These are phyloP conservation scores for Ogataea corticis DNA, from an alignment of 805 yeast genomes.

Conservation along the genomic window DNA sequence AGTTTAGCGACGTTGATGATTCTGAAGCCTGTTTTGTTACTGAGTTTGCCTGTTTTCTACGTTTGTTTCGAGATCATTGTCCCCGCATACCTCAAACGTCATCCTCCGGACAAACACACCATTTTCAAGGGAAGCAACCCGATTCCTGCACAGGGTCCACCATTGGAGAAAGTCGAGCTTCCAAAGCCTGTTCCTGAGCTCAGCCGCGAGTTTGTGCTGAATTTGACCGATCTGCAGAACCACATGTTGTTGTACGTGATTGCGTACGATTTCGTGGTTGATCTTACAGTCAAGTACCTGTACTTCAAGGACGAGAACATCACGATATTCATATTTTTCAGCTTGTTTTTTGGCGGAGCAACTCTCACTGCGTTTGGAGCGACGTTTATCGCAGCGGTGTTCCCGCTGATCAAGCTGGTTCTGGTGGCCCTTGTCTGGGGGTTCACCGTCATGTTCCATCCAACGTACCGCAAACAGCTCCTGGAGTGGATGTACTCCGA, in stretches of 20 bases:
- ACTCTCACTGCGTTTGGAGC: conserved; percentile 32
- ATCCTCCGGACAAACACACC: conserved; percentile 57
- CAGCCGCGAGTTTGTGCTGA: conserved; percentile 73
- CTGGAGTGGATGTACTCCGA: conserved; percentile 56
- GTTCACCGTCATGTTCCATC: conserved; percentile 47
- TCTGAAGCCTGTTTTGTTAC: conserved; percentile 58
- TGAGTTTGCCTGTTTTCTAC: conserved; percentile 55
- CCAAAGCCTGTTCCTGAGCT: conserved; percentile 79
- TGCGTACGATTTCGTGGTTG: conserved; percentile 56
- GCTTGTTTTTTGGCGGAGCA: conserved; percentile 19
- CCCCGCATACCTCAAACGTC: conserved; percentile 62
- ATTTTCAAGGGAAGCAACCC: conserved; percentile 38
- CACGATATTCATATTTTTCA: conserved; percentile 52
- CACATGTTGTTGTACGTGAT: conserved; percentile 67
- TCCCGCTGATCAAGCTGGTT: conserved; percentile 33
- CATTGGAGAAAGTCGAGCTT: conserved; percentile 45
- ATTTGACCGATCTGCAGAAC: conserved; percentile 82
- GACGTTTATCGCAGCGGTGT: conserved; percentile 13
- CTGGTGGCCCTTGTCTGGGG: conserved; percentile 52
- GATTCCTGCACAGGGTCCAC: conserved; percentile 51
- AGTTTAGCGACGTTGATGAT: conserved; percentile 39
- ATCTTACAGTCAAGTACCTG: conserved; percentile 54
- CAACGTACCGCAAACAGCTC: conserved; percentile 47
- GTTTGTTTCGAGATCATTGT: conserved; percentile 57
- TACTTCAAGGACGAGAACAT: conserved; percentile 63